A percentile compares a stretch with the other conserved stretches of the same genome.
Evolutionary conservation across 1,284 basidiomycete species (phyloP).

Genomic region (Anthracocystis setariae): DNA sequence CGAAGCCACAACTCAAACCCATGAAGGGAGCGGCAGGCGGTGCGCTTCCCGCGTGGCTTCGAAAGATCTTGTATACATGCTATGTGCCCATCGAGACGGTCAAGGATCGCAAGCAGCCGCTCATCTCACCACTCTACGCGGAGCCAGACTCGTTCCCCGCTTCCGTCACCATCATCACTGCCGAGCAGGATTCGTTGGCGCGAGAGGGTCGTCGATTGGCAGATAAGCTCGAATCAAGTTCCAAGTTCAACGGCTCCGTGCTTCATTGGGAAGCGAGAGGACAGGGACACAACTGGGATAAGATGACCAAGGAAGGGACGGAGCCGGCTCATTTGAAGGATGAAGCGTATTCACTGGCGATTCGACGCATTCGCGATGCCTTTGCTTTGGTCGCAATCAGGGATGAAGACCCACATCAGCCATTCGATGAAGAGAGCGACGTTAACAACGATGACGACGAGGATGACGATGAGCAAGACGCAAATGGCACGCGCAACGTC

Average conservation of each 20-base stretch:
- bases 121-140: slow-evolving; percentile 47
- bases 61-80: slow-evolving; percentile 40
- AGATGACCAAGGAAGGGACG: slow-evolving; percentile 39
- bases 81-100: slow-evolving; percentile 34
- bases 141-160: slow-evolving; percentile 27
- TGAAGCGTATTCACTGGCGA: slow-evolving; percentile 37
- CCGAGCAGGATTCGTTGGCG: slow-evolving; percentile 43
- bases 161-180: slow-evolving; percentile 45
- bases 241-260: slow-evolving; percentile 22
- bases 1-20: slow-evolving; percentile 44
- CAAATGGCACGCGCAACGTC: not conserved
- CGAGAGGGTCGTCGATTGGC: slow-evolving; percentile 36
- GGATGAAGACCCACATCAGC: slow-evolving; percentile 13
- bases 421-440: slow-evolving; percentile 14
- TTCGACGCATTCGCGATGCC: slow-evolving; percentile 30
- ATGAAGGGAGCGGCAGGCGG: slow-evolving; percentile 40
- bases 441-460: slow-evolving; percentile 14
- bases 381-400: slow-evolving; percentile 32
- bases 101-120: slow-evolving; percentile 39
- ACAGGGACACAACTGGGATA: slow-evolving; percentile 56
- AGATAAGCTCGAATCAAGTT: slow-evolving; percentile 15
- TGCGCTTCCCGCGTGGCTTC: slow-evolving; percentile 36
- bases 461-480: slow-evolving; percentile 5
- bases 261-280: slow-evolving; percentile 46
- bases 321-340: slow-evolving; percentile 31